phyloP scores from a whole-genome alignment of 805 yeast species.

The Grigorovia jiainica region DNA sequence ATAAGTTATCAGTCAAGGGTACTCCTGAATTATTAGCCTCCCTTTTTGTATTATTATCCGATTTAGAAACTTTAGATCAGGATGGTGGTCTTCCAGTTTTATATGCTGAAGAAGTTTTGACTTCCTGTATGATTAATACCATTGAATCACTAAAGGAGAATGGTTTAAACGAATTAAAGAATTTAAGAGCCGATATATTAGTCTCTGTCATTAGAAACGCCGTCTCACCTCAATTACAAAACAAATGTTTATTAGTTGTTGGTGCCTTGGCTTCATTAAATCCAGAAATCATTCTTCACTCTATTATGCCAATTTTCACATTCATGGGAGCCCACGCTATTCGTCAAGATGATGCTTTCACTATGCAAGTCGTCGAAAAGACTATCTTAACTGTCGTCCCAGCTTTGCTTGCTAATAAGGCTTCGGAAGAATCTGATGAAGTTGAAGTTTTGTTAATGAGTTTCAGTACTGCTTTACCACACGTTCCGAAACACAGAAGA shows the following conservation, averaged over 20 bases:
- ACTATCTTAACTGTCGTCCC: constrained; percentile 87
- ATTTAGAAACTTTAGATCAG: constrained; percentile 73
- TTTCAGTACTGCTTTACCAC: constrained; percentile 89
- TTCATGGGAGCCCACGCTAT: constrained; percentile 98
- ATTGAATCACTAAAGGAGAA: constrained; percentile 44
- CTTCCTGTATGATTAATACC: constrained; percentile 71
- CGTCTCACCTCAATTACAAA: constrained; percentile 90
- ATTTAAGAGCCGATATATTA: constrained; percentile 79
- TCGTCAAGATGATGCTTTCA: constrained; percentile 93
- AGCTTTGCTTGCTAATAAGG: constrained; percentile 52
- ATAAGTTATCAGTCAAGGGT: constrained; percentile 31
- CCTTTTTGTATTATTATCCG: constrained; percentile 56
- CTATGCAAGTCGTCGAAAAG: constrained; percentile 84
- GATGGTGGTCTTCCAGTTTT: constrained; percentile 89
- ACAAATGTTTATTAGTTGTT: constrained; percentile 71
- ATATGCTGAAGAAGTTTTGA: constrained; percentile 84
- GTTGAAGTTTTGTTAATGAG: constrained; percentile 77
- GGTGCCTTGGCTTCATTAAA: constrained; percentile 81
- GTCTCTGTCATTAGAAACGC: constrained; percentile 87
- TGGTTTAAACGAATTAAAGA: constrained; percentile 43
- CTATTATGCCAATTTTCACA: constrained; percentile 99
- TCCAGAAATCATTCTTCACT: constrained; percentile 86
- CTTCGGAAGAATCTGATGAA: constrained; percentile 43
- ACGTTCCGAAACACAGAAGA: constrained; percentile 93
- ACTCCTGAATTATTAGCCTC: constrained; percentile 40